These are phyloP conservation scores for Monosporozyma unispora DNA, from an alignment of 805 yeast species.

Conservation along the genomic window DNA sequence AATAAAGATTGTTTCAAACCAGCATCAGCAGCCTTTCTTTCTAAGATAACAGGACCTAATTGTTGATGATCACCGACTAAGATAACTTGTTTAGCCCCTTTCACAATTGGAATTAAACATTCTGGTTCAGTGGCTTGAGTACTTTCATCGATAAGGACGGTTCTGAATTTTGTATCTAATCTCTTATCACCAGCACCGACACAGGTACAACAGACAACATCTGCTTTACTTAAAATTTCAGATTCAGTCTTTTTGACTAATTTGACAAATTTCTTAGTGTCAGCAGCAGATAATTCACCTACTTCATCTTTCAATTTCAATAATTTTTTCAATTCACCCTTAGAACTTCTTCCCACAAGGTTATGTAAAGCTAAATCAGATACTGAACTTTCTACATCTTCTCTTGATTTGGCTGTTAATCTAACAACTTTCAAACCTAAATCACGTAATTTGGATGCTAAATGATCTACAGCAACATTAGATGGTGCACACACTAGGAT, in stretches of 20 bases:
- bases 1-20: conserved; percentile 82
- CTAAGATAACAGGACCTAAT: conserved; percentile 83
- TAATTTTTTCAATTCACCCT: conserved; percentile 51
- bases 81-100: conserved; percentile 82
- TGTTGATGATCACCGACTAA: conserved; percentile 95
- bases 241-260: conserved; percentile 42
- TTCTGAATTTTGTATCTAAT: conserved; percentile 51
- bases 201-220: conserved; percentile 85
- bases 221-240: conserved; percentile 44
- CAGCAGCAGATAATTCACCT: conserved; percentile 58
- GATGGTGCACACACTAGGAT: conserved; percentile 92
- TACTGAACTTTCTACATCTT: conserved; percentile 65
- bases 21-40: conserved; percentile 73
- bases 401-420: conserved; percentile 66
- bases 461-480: conserved; percentile 89
- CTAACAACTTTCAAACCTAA: conserved; percentile 74
- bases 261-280: conserved; percentile 38
- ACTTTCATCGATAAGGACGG: conserved; percentile 84
- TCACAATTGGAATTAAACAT: conserved; percentile 76
- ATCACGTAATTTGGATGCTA: conserved; percentile 61
- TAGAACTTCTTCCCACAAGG: conserved; percentile 39
- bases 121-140: conserved; percentile 95
- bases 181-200: conserved; percentile 82
- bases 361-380: conserved; percentile 49
- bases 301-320: conserved; percentile 48